These are phyloP conservation scores for Trametes gibbosa DNA, from an alignment of 768 basidiomycete genomes.

Conservation along the genomic window DNA sequence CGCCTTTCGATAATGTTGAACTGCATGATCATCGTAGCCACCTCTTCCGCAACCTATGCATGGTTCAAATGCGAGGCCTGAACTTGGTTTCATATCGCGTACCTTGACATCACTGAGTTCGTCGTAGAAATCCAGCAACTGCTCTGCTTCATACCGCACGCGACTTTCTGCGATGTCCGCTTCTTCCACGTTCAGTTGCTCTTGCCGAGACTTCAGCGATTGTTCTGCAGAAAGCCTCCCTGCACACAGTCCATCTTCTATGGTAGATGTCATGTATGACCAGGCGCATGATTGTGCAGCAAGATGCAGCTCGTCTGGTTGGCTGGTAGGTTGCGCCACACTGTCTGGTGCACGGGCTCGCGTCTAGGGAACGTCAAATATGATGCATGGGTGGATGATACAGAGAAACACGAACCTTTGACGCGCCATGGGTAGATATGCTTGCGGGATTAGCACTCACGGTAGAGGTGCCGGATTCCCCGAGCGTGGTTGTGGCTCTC, in stretches of 20 bases:
- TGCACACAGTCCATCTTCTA: slow-evolving; percentile 47
- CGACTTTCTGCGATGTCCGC: slow-evolving; percentile 40
- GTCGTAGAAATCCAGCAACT: slow-evolving; percentile 43
- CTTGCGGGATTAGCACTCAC: not conserved
- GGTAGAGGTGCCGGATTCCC: slow-evolving; percentile 1
- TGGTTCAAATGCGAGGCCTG: no score
- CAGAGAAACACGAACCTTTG: not conserved
- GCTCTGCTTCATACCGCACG: slow-evolving; percentile 43
- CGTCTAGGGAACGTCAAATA: not conserved
- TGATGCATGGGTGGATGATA: not conserved
- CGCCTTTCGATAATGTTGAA: slow-evolving; percentile 1
- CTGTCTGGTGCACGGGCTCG: not conserved
- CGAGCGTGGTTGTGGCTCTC: slow-evolving; percentile 17
- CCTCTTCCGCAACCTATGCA: not conserved
- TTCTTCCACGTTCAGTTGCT: slow-evolving; percentile 39
- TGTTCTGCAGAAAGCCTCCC: slow-evolving; percentile 38
- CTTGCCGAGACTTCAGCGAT: slow-evolving; percentile 35
- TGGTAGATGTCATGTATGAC: slow-evolving; percentile 56
- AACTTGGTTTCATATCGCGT: not conserved
- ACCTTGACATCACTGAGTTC: slow-evolving; percentile 41
- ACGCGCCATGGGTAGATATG: not conserved
- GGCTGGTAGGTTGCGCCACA: not conserved
- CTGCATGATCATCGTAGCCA: not conserved
- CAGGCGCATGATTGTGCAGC: slow-evolving; percentile 57
- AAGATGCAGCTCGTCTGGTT: slow-evolving; percentile 38